Evolutionary conservation across 1,139 yeast genomes (phyloP).

Genomic region (Scheffersomyces illinoinensis): DNA sequence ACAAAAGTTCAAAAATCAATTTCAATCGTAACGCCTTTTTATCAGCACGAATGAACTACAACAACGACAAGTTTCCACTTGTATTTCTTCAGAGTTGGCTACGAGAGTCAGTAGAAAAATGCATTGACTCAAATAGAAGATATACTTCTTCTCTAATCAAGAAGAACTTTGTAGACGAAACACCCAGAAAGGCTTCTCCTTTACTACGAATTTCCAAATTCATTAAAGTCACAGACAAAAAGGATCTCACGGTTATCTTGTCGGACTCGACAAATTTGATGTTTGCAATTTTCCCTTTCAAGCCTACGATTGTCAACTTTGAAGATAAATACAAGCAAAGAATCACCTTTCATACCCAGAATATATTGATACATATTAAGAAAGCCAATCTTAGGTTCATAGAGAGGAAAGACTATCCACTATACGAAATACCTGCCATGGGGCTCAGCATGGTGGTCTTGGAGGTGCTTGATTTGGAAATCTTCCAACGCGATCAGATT

Average conservation of each 20-base stretch:
- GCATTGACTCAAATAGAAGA: slow-evolving; percentile 1
- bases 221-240: slow-evolving; percentile 14
- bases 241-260: slow-evolving; percentile 30
- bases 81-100: slow-evolving; percentile 28
- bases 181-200: slow-evolving; percentile 20
- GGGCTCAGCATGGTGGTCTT: slow-evolving; percentile 14
- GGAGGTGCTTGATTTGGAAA: slow-evolving; percentile 25
- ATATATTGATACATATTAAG: slow-evolving; percentile 24
- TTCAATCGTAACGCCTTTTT: no score
- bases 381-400: slow-evolving; percentile 28
- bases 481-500: slow-evolving; percentile 33
- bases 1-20: neutral
- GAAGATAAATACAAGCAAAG: slow-evolving; percentile 32
- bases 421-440: slow-evolving; percentile 10
- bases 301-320: slow-evolving; percentile 28
- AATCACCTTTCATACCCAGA: slow-evolving; percentile 30
- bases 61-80: slow-evolving; percentile 17
- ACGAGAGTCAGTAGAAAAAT: slow-evolving; percentile 5
- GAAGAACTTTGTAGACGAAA: slow-evolving; percentile 19
- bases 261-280: slow-evolving; percentile 34
- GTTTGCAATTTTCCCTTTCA: slow-evolving; percentile 29
- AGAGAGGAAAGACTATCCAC: slow-evolving; percentile 1
- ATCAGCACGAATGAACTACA: slow-evolving; percentile 1
- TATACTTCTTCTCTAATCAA: slow-evolving; percentile 15
- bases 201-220: slow-evolving; percentile 30